A percentile compares a stretch with the other conserved stretches of the same genome.
Evolutionary conservation across 2,329 filamentous ascomycete species (phyloP).

Genomic region (Neobulgaria alba): DNA sequence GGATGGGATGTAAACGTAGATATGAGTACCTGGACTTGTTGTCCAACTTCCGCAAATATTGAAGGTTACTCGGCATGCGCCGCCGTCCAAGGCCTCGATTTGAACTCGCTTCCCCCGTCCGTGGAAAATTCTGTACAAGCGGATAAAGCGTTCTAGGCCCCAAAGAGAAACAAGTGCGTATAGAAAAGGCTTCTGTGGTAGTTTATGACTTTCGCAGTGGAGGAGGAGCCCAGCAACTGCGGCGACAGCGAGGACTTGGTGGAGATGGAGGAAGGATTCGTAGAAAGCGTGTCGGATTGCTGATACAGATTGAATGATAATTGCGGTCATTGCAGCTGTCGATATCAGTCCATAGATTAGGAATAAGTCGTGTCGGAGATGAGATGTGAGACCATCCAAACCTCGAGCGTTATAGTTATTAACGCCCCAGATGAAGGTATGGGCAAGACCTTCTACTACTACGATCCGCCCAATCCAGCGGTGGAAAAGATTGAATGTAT

Average conservation of each 20-base stretch:
- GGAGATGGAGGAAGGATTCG: conserved; percentile 63
- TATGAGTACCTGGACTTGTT: conserved; percentile 64
- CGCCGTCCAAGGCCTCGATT: conserved; percentile 66
- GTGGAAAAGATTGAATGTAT: conserved; percentile 72
- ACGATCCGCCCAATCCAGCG: conserved; percentile 71
- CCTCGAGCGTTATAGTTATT: conserved; percentile 34
- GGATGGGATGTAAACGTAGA: conserved; percentile 65
- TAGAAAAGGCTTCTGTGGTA: conserved; percentile 48
- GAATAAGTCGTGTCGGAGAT: conserved; percentile 32
- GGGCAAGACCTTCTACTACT: conserved; percentile 57
- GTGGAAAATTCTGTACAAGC: conserved; percentile 50
- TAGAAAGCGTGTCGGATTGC: conserved; percentile 68
- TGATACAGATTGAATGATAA: conserved; percentile 60
- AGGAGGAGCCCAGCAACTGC: conserved; percentile 57
- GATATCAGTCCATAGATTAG: conserved; percentile 48
- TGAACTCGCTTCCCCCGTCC: conserved; percentile 61
- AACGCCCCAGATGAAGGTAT: conserved; percentile 52
- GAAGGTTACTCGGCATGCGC: conserved; percentile 63
- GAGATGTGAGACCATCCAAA: conserved; percentile 37
- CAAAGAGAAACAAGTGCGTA: conserved; percentile 56
- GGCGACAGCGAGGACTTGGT: conserved; percentile 53
- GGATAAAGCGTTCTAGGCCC: conserved; percentile 51
- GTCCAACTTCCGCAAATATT: conserved; percentile 64
- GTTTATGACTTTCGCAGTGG: conserved; percentile 45
- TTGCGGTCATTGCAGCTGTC: conserved; percentile 23